Percentiles rank a stretch among this genome's conserved stretches.
These are phyloP conservation scores for Dryadomyces sulphureus DNA, from an alignment of 2,329 filamentous ascomycete species.

Conservation along the genomic window DNA sequence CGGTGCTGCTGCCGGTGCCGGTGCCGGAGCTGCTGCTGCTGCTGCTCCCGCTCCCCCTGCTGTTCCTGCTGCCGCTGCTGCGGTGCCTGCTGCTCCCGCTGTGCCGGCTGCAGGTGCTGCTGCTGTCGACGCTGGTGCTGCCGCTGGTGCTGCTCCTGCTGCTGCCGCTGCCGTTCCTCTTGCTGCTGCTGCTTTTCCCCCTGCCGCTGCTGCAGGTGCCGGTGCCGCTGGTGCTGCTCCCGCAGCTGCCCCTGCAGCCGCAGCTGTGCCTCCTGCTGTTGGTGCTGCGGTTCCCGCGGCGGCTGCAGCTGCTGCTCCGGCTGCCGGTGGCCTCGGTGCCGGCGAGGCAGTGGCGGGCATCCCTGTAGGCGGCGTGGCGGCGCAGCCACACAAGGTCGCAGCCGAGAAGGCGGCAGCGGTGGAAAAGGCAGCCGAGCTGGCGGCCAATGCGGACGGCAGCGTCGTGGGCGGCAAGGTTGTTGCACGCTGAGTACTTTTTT, in stretches of 20 bases:
- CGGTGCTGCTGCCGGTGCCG: background rate
- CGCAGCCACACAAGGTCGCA: background rate
- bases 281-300: background rate
- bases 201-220: background rate
- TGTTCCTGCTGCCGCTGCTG: background rate
- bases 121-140: background rate
- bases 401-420: conserved; percentile 5
- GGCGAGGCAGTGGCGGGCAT: background rate
- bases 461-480: conserved; percentile 3
- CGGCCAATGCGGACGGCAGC: background rate
- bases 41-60: background rate
- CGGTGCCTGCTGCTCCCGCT: background rate
- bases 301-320: background rate
- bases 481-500: conserved; percentile 1
- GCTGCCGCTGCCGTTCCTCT: background rate
- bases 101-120: background rate
- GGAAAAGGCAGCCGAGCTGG: background rate
- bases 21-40: background rate
- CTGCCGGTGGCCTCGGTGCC: background rate
- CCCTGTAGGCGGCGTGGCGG: background rate
- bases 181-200: background rate
- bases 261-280: background rate
- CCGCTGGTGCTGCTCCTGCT: background rate
- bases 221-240: conserved; percentile 1
- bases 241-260: background rate